These are phyloP conservation scores for Xylaria intraflava DNA, from an alignment of 495 filamentous ascomycete species.

Conservation along the genomic window DNA sequence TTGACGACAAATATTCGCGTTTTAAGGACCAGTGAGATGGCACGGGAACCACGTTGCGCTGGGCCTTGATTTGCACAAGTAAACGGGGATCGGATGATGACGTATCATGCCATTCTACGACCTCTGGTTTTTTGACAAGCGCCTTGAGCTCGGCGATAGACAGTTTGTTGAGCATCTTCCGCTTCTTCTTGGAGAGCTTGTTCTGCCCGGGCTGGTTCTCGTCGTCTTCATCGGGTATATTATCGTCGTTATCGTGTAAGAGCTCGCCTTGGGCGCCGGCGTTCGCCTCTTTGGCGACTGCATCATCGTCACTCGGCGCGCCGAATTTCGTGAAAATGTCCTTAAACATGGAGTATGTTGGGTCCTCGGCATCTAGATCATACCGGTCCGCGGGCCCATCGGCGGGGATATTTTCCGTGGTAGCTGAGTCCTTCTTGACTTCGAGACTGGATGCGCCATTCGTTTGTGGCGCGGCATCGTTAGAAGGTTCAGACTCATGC, in stretches of 20 bases:
- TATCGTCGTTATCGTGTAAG: conserved; percentile 78
- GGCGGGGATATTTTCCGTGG: conserved; percentile 32
- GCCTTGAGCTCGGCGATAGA: conserved; percentile 94
- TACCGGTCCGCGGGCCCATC: conserved; percentile 38
- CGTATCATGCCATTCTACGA: conserved; percentile 95
- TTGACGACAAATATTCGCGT: conserved; percentile 92
- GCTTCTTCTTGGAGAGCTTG: conserved; percentile 85
- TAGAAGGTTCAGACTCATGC: conserved; percentile 18
- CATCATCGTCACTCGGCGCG: conserved; percentile 42
- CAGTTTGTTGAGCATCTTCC: conserved; percentile 83
- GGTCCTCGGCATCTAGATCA: conserved; percentile 58
- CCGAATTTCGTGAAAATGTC: conserved; percentile 69
- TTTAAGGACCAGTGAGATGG: conserved; percentile 92
- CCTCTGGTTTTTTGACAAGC: conserved; percentile 81
- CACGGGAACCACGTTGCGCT: conserved; percentile 93
- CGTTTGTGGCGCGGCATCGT: conserved; percentile 16
- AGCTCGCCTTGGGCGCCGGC: conserved; percentile 81
- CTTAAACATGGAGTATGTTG: conserved; percentile 77
- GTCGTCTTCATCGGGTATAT: conserved; percentile 79
- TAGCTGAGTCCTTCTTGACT: conserved; percentile 33
- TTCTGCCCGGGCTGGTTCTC: conserved; percentile 57
- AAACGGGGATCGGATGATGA: conserved; percentile 86
- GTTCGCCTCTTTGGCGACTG: conserved; percentile 53
- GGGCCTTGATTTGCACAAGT: conserved; percentile 87
- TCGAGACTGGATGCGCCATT: conserved; percentile 28